phyloP scores from a whole-genome alignment of 2,329 filamentous ascomycete genomes.

The Colletotrichum sp. region DNA sequence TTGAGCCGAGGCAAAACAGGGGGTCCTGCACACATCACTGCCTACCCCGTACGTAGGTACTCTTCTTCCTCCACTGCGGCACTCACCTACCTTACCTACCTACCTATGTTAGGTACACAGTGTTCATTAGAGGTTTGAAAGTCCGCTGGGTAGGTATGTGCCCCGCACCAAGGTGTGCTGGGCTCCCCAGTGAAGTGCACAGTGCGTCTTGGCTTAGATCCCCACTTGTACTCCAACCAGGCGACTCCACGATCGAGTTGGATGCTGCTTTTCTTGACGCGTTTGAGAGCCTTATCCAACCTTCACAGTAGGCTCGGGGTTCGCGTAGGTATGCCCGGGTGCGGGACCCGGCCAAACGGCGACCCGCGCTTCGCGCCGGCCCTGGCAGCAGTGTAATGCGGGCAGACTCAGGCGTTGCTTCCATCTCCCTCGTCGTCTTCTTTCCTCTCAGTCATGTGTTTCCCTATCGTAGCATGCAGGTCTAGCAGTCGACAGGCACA shows the following conservation, averaged over 20 bases:
- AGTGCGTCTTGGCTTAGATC: neutral
- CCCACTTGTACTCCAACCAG: neutral
- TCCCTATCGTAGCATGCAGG: neutral
- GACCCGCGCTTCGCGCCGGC: neutral
- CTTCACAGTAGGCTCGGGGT: neutral
- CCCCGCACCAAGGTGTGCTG: neutral
- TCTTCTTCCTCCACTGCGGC: neutral
- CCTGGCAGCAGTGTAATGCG: neutral
- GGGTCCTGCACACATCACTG: neutral
- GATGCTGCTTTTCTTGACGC: neutral
- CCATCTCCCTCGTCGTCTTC: neutral
- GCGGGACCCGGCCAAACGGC: neutral
- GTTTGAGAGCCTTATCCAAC: neutral
- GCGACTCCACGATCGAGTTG: neutral
- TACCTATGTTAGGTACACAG: no score
- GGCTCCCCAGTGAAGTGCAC: no score
- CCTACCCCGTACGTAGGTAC: neutral
- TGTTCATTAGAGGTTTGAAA: no score
- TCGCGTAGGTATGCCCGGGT: neutral
- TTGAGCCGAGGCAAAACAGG: conserved; percentile 13
- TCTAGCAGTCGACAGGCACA: neutral
- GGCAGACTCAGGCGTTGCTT: neutral
- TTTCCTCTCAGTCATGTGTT: neutral
- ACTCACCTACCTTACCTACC: neutral
- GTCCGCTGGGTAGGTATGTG: neutral